Evolutionary conservation across 2,329 filamentous ascomycete genomes (phyloP), one percentile per base, ranked within the genome.

Genomic region (Fusarium compactum): DNA sequence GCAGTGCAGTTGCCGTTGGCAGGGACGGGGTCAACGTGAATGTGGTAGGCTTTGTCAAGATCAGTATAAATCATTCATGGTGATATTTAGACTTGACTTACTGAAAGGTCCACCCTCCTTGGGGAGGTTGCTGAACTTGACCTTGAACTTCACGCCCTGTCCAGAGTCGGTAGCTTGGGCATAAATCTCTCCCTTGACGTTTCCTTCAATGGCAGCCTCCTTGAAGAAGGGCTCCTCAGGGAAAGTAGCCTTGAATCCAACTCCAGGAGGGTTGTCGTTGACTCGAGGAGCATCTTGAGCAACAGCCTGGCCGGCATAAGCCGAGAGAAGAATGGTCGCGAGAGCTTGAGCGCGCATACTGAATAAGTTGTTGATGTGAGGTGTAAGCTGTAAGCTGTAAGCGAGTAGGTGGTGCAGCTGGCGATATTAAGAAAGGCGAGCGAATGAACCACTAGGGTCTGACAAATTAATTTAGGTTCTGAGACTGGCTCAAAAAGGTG

Each of bases 1-100:
- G 79, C 79, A 53, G 87, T 91, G 84, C 92, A 95, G 85, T 94
- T 93, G 70, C 92, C 92, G 68, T 89, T 81, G 25, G 77, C 78
- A 8, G 89, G 87, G 14, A 94, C 90, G 11, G 89, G 88, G 20
- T 82, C 74, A 54, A 85, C 86, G 80, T 95, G 92, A 70, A 95
- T 82, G 78, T 95, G 92, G 82, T 94, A 95, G 63, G 83, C 91
- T 92, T 62, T 29, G 14, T 15, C 14, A 25, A 14, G 24, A 65
- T 71, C 44, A 71, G 69, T 16, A 52, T 29, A 38, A 34, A 40
- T 38, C 16, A 43, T 61, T 18, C 16, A n/a, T 47, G n/a, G 25
- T 45, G 22, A 43, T 18, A 47, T 29, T 25, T 16, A 5, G 24
- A 10, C 44, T 52, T 18, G 50, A 83, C 86, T 74, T 82, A 91